Evolutionary conservation across 2,329 filamentous ascomycete species (phyloP).

Genomic region (Cryphonectria japonica): DNA sequence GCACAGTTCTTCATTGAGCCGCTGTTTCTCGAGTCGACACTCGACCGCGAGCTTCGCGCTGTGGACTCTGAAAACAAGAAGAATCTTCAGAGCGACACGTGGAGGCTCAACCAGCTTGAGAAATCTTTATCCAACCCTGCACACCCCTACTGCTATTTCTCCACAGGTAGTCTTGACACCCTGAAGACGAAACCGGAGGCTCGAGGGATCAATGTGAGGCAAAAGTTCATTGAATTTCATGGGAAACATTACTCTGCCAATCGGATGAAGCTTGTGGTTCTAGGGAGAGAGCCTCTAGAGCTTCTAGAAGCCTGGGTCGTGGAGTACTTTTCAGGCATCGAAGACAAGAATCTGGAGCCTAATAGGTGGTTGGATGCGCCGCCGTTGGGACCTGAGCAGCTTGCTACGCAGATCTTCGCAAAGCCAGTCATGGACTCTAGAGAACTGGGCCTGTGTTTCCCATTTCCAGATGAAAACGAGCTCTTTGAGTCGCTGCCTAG

Average conservation of each 20-base stretch:
- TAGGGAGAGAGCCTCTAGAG: constrained; percentile 82
- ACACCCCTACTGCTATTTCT: constrained; percentile 90
- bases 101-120: constrained; percentile 85
- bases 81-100: constrained; percentile 88
- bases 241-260: constrained; percentile 90
- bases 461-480: constrained; percentile 81
- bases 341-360: constrained; percentile 76
- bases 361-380: constrained; percentile 59
- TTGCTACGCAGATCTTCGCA: constrained; percentile 75
- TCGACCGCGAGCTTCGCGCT: constrained; percentile 85
- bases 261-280: constrained; percentile 86
- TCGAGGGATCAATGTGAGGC: constrained; percentile 79
- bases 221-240: constrained; percentile 93
- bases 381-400: constrained; percentile 53
- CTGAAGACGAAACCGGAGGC: constrained; percentile 81
- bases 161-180: constrained; percentile 85
- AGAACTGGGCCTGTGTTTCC: constrained; percentile 79
- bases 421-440: constrained; percentile 91
- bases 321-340: constrained; percentile 79
- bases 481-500: constrained; percentile 81
- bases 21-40: constrained; percentile 79
- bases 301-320: constrained; percentile 81
- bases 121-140: constrained; percentile 86
- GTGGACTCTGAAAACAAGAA: constrained; percentile 98
- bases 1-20: constrained; percentile 92